Evolutionary conservation across 108 stramenopile species (phyloP).

Genomic region (Discostella pseudostelligera): DNA sequence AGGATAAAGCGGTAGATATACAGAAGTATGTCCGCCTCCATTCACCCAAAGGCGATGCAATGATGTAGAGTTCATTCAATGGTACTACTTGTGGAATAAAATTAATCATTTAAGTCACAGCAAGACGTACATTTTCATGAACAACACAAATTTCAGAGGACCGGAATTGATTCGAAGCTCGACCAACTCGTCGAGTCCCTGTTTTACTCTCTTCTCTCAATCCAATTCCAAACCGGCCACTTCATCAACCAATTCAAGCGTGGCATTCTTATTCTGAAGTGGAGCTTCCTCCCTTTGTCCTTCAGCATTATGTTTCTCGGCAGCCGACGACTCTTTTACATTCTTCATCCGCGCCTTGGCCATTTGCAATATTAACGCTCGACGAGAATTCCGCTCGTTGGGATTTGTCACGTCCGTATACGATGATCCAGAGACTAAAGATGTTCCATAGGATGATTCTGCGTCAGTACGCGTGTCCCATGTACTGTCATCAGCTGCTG

Average conservation of each 20-base stretch:
- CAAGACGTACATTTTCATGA: not conserved
- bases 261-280: constrained; percentile 8
- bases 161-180: not conserved
- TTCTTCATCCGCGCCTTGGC: constrained; percentile 84
- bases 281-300: constrained; percentile 1
- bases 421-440: constrained; percentile 57
- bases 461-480: constrained; percentile 41
- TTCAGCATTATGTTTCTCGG: constrained; percentile 20
- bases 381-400: constrained; percentile 61
- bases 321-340: constrained; percentile 29
- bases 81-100: too few relatives aligned
- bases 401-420: constrained; percentile 54
- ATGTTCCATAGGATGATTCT: constrained; percentile 54
- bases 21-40: constrained; percentile 34
- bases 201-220: constrained; percentile 4
- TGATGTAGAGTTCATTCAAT: too few relatives aligned
- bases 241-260: constrained; percentile 19
- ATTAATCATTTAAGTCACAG: not conserved
- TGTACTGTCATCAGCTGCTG: constrained; percentile 20
- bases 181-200: not conserved
- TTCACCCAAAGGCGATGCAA: constrained; percentile 11
- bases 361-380: constrained; percentile 87
- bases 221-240: constrained; percentile 40
- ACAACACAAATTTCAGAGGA: too few relatives aligned
- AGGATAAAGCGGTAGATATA: constrained; percentile 41